Base-by-base conservation (phyloP, 1,284 basidiomycete species). In the Trichosporon asahii region DNA sequence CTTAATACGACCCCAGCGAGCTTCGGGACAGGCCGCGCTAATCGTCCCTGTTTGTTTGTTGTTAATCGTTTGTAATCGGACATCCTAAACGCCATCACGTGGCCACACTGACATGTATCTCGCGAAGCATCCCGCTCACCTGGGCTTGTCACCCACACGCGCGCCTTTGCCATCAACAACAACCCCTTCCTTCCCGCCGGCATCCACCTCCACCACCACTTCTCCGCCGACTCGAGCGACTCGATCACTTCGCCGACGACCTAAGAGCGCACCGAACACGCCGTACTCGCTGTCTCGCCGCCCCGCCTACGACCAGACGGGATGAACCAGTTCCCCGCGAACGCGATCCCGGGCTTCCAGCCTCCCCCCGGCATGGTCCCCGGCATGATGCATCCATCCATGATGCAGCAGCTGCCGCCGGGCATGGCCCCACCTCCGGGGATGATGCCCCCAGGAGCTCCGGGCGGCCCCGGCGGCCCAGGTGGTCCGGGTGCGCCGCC, bases 321-420 rank as follows among this genome's bases (percentile, higher is more conserved):
- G n/a, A 73, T 74, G 70, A 70, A 70, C 73, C 25, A 67, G 53
- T 72, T 66, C 61, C 70, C 68, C 14, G 66, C 69, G 55, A 70
- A 68, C 72, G 68, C 72, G 27, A 69, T 69, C 63, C 72, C 68
- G 23, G 53, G 64, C 37, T 61, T 61, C 57, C 63, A 64, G 21
- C 49, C 44, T 1, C 44, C 65, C 6, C 65, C 44, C 29, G 65
- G 44, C 61, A 72, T 65, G 49, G 65, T 69, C n/a, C 66, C 70
- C n/a, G 57, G 57, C 57, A 61, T 61, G 57, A 61, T 61, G 57
- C 57, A 61, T 14, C 57, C 57, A 18, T 18, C 15, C 15, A 61
- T 61, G 57, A 61, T 61, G 29, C 40, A 44, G 40, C 35, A 37
- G 35, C 35, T 37, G 11, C 35, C 35, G 35, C 35, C 35, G 9